phyloP scores from a whole-genome alignment of 1,139 yeast genomes.

The Lipomyces yarrowii region DNA sequence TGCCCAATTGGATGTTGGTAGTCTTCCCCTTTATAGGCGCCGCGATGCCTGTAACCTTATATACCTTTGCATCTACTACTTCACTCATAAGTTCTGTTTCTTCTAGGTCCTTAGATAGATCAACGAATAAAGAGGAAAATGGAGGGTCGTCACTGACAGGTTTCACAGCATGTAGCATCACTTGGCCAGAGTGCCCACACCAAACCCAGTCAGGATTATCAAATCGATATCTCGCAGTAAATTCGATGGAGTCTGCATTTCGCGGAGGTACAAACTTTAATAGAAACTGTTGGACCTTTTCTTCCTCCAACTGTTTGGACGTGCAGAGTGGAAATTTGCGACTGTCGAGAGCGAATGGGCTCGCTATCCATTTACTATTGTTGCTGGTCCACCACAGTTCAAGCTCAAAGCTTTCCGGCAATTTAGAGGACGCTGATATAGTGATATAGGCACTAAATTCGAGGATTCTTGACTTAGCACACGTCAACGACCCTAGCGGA shows the following conservation, averaged over 20 bases:
- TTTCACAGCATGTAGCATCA: conserved; percentile 1
- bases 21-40: conserved; percentile 5
- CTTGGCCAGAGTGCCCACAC: conserved; percentile 20
- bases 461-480: conserved; percentile 17
- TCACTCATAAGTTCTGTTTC: conserved; percentile 15
- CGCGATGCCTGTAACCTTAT: conserved; percentile 17
- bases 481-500: conserved; percentile 16
- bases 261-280: conserved; percentile 24
- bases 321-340: background rate
- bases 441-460: conserved; percentile 12
- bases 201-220: conserved; percentile 16
- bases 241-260: conserved; percentile 16
- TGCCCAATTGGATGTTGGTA: conserved; percentile 13
- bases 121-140: conserved; percentile 13
- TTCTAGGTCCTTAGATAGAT: conserved; percentile 7
- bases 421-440: background rate
- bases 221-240: conserved; percentile 26
- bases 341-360: conserved; percentile 5
- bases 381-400: conserved; percentile 28
- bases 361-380: conserved; percentile 14
- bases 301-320: background rate
- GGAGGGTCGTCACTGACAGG: background rate
- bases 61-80: conserved; percentile 18
- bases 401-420: conserved; percentile 8
- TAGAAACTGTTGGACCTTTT: conserved; percentile 2